These are phyloP conservation scores for Mycena latifolia DNA, from an alignment of 768 basidiomycete species.

Conservation along the genomic window DNA sequence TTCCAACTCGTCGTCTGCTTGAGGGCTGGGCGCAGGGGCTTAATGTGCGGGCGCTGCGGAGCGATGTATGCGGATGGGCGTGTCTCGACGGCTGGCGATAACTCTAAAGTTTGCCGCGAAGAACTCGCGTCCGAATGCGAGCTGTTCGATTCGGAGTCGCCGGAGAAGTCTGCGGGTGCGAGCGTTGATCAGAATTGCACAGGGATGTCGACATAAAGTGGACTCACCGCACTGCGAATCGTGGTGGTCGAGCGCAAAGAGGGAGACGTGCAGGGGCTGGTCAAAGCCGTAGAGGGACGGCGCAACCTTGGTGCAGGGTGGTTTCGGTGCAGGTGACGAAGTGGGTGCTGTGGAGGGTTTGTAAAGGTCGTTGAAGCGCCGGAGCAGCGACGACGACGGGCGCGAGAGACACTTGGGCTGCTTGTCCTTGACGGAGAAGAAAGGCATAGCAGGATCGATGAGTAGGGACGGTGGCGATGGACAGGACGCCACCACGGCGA, in stretches of 20 bases:
- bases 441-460: constrained; percentile 17
- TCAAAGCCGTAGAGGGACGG: neutral
- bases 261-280: constrained; percentile 17
- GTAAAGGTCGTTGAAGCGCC: constrained; percentile 32
- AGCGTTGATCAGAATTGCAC: neutral
- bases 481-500: neutral
- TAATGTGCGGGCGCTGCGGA: constrained; percentile 19
- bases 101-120: constrained; percentile 31
- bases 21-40: constrained; percentile 33
- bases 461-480: neutral
- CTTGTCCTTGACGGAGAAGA: constrained; percentile 11
- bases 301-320: neutral
- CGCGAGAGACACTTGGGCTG: constrained; percentile 2
- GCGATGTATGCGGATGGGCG: neutral
- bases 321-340: neutral
- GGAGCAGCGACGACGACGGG: constrained; percentile 23
- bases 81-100: constrained; percentile 8
- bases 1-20: constrained; percentile 34
- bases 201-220: no score
- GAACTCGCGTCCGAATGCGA: constrained; percentile 31
- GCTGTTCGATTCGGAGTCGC: constrained; percentile 29
- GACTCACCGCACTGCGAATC: constrained; percentile 2
- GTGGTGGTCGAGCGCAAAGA: constrained; percentile 6
- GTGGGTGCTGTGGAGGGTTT: constrained; percentile 6
- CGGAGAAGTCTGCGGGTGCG: constrained; percentile 8